phyloP scores from a whole-genome alignment of 2,329 filamentous ascomycete genomes.

The Fusarium devonianum region DNA sequence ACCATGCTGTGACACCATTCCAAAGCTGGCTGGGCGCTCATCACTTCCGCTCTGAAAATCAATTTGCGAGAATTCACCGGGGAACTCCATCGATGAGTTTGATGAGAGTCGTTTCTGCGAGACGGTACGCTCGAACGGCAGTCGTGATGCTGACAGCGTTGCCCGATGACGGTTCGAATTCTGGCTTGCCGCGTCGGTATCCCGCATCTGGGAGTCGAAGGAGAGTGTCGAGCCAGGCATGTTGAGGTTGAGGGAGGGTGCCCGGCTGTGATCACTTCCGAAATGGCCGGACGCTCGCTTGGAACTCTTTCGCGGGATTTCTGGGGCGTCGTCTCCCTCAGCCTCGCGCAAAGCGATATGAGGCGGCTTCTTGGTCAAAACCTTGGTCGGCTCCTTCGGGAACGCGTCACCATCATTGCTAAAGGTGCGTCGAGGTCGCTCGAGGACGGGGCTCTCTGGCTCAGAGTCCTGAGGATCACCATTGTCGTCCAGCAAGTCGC shows the following conservation, averaged over 20 bases:
- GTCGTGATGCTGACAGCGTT: conserved; percentile 38
- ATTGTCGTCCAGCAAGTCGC: conserved; percentile 54
- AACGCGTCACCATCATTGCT: conserved; percentile 54
- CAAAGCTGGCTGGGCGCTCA: conserved; percentile 62
- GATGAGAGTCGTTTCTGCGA: conserved; percentile 61
- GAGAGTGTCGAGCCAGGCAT: conserved; percentile 36
- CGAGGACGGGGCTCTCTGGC: conserved; percentile 46
- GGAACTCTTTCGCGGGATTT: conserved; percentile 77
- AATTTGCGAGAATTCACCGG: conserved; percentile 54
- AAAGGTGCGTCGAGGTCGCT: conserved; percentile 38
- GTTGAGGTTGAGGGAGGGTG: conserved; percentile 48
- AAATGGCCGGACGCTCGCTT: conserved; percentile 61
- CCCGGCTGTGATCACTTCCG: conserved; percentile 38
- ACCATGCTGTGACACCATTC: conserved; percentile 64
- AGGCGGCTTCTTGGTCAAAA: conserved; percentile 32
- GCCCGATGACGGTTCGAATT: conserved; percentile 35
- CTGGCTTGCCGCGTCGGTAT: conserved; percentile 32
- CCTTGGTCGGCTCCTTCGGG: conserved; percentile 32
- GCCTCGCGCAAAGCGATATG: conserved; percentile 30
- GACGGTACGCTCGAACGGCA: conserved; percentile 65
- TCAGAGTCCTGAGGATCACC: conserved; percentile 57
- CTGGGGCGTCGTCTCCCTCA: conserved; percentile 54
- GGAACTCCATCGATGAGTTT: conserved; percentile 57
- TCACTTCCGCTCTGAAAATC: conserved; percentile 50
- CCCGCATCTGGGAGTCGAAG: conserved; percentile 31